Conservation (phyloP, 148 eudicot genomes). For the Spergularia bocconei region DNA sequence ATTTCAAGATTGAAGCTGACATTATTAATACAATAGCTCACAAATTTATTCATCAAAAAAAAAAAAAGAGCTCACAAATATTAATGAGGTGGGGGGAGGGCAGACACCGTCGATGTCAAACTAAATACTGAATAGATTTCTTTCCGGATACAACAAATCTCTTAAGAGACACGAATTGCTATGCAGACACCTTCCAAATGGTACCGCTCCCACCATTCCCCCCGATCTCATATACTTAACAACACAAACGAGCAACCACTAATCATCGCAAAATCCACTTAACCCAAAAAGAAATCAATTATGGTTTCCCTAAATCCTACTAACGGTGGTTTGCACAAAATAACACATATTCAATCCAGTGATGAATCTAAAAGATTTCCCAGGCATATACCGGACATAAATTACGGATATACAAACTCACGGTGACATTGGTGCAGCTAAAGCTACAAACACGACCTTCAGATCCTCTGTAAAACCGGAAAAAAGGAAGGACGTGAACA, state of each 20-base stretch:
- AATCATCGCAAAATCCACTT: too few species aligned
- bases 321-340: background rate
- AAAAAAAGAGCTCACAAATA: too few species aligned
- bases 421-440: constrained; percentile 91
- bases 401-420: constrained; percentile 28
- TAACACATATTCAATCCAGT: background rate
- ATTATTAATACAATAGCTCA: background rate
- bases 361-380: background rate
- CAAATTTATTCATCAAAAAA: too few species aligned
- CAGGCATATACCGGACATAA: background rate
- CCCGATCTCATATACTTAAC: too few species aligned
- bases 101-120: too few species aligned
- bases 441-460: constrained; percentile 82
- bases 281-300: too few species aligned
- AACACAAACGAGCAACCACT: too few species aligned
- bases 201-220: too few species aligned
- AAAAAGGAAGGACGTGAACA: constrained; percentile 91
- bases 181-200: too few species aligned
- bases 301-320: background rate
- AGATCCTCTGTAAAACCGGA: constrained; percentile 82
- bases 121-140: background rate
- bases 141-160: background rate
- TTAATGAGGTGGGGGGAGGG: too few species aligned
- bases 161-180: too few species aligned
- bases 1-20: background rate